Evolutionary conservation across 345 rosid species (phyloP).

Genomic region (Erodium maritimum): DNA sequence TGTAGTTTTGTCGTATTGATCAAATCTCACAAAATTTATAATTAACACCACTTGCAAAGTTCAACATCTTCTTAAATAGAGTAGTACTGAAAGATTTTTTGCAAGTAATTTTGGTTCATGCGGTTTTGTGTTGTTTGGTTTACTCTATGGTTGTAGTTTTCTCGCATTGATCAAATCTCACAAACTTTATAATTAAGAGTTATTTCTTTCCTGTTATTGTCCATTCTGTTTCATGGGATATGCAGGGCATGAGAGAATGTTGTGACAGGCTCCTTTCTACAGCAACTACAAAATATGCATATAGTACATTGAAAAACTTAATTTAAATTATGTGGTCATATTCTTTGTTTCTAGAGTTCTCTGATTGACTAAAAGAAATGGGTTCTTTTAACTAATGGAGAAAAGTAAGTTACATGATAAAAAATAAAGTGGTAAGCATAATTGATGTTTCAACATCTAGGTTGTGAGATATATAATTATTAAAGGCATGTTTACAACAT

Average conservation of each 20-base stretch:
- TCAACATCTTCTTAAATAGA: too few species aligned
- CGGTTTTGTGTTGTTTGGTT: background rate
- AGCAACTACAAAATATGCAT: slow-evolving; percentile 88
- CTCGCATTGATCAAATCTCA: too few species aligned
- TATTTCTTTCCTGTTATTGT: background rate
- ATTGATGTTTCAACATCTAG: slow-evolving; percentile 4
- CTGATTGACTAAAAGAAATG: slow-evolving; percentile 88
- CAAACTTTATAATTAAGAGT: background rate
- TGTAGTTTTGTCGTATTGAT: too few species aligned
- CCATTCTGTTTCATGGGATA: slow-evolving; percentile 33
- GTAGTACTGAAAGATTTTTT: too few species aligned
- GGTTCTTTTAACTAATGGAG: slow-evolving; percentile 73
- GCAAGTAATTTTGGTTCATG: background rate
- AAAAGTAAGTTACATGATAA: slow-evolving; percentile 56
- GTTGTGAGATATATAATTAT: background rate
- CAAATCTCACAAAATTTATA: too few species aligned
- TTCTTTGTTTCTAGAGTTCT: slow-evolving; percentile 54
- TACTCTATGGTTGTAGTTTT: too few species aligned
- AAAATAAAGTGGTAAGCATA: slow-evolving; percentile 58
- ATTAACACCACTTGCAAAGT: too few species aligned
- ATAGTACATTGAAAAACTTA: slow-evolving; percentile 33
- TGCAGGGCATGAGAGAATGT: slow-evolving; percentile 83
- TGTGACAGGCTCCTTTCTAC: slow-evolving; percentile 94
- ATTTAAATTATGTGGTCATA: background rate
- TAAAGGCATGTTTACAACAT: background rate